Evolutionary conservation across 2,329 filamentous ascomycete genomes (phyloP), one percentile per base, ranked within the genome.

Genomic region (Aureobasidium uvarum): DNA sequence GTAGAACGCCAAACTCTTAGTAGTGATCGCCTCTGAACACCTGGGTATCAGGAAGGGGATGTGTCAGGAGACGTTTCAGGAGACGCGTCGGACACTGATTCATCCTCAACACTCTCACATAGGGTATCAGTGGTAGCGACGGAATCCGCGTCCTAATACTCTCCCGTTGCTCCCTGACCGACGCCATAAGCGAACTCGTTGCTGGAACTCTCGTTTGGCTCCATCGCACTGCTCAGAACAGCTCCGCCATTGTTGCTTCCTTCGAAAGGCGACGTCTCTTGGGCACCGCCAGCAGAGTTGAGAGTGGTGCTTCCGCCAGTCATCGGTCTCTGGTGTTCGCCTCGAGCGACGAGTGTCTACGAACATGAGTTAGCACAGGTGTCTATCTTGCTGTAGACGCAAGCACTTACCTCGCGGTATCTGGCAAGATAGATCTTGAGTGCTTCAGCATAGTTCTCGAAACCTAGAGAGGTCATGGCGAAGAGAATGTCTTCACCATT

Each of bases 401-500:
- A 31, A 54, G 23, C 18, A 84, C 89, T 86, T 85, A 98, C 95
- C 85, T 99, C 95, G 78, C 95, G 89, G 79, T 98, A 99, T 76
- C 97, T 95, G 67, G 93, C 92, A 48, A 99, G 85, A 77, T 99
- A 99, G 71, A 99, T 97, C 80, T 99, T 99, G 66, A 99, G 83
- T 1, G 95, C 95, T 78, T 99, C 95, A 31, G 94, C 90, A 76
- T 99, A 99, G 80, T 99, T 99, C 79, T 99, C 95, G 77, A 99
- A 99, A 0, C 95, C 95, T 41, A 99, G 85, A 31, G 95, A 99
- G 8, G 94, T 98, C 95, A 99, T 99, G 67, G 95, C 95, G 76
- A 98, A 99, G 52, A 99, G 82, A 67, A 99, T 99, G 74, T 99
- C 95, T 79, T 99, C 95, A 71, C 95, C 95, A 74, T 99, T 99